These are phyloP conservation scores for Trichoderma gracile DNA, from an alignment of 2,329 filamentous ascomycete genomes.

Conservation along the genomic window DNA sequence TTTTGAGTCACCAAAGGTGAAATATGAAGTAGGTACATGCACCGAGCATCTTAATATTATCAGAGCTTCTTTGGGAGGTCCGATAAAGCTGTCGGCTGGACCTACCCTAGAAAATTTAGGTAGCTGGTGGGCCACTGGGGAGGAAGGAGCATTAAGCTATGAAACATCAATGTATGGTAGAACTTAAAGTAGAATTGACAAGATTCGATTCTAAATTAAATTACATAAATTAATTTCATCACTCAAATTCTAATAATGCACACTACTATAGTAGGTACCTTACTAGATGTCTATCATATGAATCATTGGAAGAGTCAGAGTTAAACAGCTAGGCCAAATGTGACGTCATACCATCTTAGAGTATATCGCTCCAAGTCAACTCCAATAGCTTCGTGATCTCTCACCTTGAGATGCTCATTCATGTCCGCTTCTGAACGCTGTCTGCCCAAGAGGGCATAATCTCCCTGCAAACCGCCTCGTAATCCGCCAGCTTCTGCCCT, in stretches of 20 bases:
- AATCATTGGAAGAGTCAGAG: too few relatives aligned
- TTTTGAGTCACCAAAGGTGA: slow-evolving; percentile 10
- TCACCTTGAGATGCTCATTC: too few relatives aligned
- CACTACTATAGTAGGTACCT: too few relatives aligned
- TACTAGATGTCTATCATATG: too few relatives aligned
- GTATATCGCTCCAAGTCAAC: too few relatives aligned
- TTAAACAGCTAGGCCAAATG: not conserved
- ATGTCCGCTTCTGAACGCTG: slow-evolving; percentile 8
- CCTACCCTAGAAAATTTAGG: not conserved
- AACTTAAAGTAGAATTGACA: too few relatives aligned
- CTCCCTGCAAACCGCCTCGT: slow-evolving; percentile 71
- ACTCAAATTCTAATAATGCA: too few relatives aligned
- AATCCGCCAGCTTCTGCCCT: slow-evolving; percentile 61
- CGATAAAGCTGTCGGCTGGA: not conserved
- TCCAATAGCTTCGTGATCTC: not conserved
- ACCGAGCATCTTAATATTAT: too few relatives aligned
- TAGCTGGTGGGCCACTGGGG: not conserved
- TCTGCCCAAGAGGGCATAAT: slow-evolving; percentile 66
- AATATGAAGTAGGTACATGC: not conserved
- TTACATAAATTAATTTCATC: too few relatives aligned
- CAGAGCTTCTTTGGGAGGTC: not conserved
- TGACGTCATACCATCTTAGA: too few relatives aligned
- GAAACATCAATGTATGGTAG: not conserved
- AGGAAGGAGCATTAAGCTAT: not conserved
- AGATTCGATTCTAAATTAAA: too few relatives aligned